Conservation (phyloP, 495 filamentous ascomycete genomes). For the Neurospora sp. region DNA sequence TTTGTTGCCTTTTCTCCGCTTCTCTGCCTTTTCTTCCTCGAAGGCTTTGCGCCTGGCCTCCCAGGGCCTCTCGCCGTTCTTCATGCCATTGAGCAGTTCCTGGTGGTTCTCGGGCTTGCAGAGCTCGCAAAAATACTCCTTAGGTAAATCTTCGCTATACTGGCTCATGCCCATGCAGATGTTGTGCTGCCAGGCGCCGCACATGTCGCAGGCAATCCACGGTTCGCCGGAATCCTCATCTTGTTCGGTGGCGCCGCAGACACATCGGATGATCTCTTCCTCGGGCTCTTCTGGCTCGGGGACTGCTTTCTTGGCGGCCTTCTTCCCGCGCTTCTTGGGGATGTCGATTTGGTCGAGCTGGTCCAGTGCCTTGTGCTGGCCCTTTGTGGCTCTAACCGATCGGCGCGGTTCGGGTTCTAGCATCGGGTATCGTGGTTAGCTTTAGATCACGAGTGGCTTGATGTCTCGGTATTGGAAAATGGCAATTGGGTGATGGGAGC, state of each 20-base stretch:
- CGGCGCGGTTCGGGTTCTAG: conserved; percentile 72
- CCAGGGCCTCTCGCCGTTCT: conserved; percentile 76
- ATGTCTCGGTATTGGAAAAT: neutral
- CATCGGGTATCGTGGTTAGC: conserved; percentile 12
- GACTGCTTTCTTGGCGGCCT: conserved; percentile 43
- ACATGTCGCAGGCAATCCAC: conserved; percentile 84
- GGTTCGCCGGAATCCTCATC: conserved; percentile 74
- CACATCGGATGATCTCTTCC: conserved; percentile 72
- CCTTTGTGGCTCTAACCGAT: conserved; percentile 90
- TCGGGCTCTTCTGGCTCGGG: conserved; percentile 53
- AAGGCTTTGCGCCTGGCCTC: conserved; percentile 53
- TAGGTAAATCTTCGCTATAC: conserved; percentile 60
- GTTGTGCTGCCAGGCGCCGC: conserved; percentile 92
- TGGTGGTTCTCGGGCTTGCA: conserved; percentile 78
- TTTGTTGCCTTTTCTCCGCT: conserved; percentile 35
- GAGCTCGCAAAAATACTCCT: conserved; percentile 80
- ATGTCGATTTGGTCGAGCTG: conserved; percentile 57
- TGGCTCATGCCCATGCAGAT: conserved; percentile 84
- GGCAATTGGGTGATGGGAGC: neutral
- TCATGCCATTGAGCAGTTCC: conserved; percentile 60
- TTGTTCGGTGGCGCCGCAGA: conserved; percentile 81
- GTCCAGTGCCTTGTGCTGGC: conserved; percentile 83
- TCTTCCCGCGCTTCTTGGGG: conserved; percentile 48
- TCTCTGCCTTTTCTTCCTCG: conserved; percentile 29
- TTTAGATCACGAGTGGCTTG: conserved; percentile 2